Base-by-base conservation (phyloP, 108 stramenopile species). In the Craspedostauros australis region DNA sequence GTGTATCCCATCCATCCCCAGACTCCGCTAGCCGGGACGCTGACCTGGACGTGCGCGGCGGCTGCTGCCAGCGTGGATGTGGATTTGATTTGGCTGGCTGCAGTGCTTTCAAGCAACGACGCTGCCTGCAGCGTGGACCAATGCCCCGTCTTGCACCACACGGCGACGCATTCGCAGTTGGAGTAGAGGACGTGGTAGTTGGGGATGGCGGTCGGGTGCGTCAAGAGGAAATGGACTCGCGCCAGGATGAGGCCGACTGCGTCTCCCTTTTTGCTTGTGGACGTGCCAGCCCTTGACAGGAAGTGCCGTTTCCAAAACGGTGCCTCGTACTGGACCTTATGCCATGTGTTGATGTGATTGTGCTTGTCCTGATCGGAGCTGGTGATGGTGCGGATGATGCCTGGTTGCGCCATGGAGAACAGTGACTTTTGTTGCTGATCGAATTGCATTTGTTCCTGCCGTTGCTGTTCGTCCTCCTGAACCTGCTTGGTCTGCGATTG, bases 151-250 rank as follows among this genome's bases (percentile, higher is more conserved):
- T 77, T 77, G 57, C 76, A 75, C 80, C 80, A 90, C 20, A 90
- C 79, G 7, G 88, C 88, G 20, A 90, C 80, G 32, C 88, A 90
- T 59, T 90, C 88, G 36, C 76, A 81, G 49, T 90, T 90, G 11
- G 82, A 70, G 28, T 84, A 54, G 28, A 90, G 39, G 22, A 77
- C 69, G 40, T 84, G 77, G 61, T 90, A 86, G 1, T 76, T 73
- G 0, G 84, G 76, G 18, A 86, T 51, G 39, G 69, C 39, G 1
- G 54, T 41, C 2, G 66, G 66, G 32, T 68, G 23, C 47, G 44
- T 41, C 28, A 68, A n/a, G 28, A 69, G 56, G 53, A 73, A 77
- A 44, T 74, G 68, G 27, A 64, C 66, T 20, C 73, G 34, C 0
- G 61, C 66, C 44, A 74, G 42, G 0, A 74, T 66, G 50, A 66